phyloP scores from a whole-genome alignment of 768 basidiomycete species.

The Tephrocybe sp. region DNA sequence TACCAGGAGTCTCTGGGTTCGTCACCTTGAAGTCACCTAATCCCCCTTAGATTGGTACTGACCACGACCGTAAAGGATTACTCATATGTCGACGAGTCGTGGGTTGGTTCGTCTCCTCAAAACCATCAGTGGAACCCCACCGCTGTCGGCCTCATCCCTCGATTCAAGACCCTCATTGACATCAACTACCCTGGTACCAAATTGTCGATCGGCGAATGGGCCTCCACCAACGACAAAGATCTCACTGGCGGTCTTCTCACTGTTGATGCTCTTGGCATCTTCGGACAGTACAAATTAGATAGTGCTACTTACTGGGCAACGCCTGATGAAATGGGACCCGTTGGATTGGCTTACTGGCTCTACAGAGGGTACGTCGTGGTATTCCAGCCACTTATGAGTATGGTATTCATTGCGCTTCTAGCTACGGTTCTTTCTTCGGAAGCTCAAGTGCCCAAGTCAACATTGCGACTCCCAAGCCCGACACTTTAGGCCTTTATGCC shows the following conservation, averaged over 20 bases:
- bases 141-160: conserved; percentile 44
- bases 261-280: conserved; percentile 51
- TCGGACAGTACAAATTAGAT: conserved; percentile 47
- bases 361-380: conserved; percentile 42
- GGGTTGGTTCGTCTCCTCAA: conserved; percentile 41
- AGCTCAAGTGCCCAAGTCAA: conserved; percentile 42
- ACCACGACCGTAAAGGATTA: conserved; percentile 32
- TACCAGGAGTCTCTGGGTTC: conserved; percentile 51
- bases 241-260: conserved; percentile 52
- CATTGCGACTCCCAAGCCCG: conserved; percentile 35
- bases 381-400: neutral
- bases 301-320: conserved; percentile 53
- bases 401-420: conserved; percentile 12
- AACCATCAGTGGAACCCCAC: conserved; percentile 47
- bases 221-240: conserved; percentile 45
- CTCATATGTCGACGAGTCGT: conserved; percentile 53
- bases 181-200: conserved; percentile 53
- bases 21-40: too few species aligned
- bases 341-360: conserved; percentile 55
- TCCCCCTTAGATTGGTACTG: too few species aligned
- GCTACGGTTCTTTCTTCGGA: conserved; percentile 47
- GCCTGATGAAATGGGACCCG: conserved; percentile 44
- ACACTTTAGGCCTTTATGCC: conserved; percentile 46
- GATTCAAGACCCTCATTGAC: conserved; percentile 46
- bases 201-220: conserved; percentile 53